Evolutionary conservation across 805 yeast genomes (phyloP).

Genomic region (Lipomyces starkeyi): DNA sequence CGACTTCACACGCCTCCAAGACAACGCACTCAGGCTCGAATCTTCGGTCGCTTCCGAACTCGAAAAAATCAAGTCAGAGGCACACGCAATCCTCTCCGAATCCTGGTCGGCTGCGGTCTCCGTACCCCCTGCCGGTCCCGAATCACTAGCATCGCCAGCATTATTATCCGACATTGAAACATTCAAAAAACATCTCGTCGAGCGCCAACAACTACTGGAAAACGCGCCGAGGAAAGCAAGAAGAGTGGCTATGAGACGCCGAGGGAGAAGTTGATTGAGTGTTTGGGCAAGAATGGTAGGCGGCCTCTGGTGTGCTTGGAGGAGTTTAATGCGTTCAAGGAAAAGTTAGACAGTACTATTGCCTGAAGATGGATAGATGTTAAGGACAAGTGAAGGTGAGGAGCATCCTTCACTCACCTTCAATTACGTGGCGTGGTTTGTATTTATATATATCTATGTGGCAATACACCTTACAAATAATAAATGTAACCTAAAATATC

Average conservation of each 20-base stretch:
- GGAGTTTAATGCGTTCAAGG: slow-evolving; percentile 72
- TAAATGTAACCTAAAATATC: not conserved
- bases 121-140: slow-evolving; percentile 13
- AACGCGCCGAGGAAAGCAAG: slow-evolving; percentile 48
- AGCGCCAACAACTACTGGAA: slow-evolving; percentile 42
- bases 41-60: slow-evolving; percentile 46
- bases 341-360: slow-evolving; percentile 51
- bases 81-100: slow-evolving; percentile 40
- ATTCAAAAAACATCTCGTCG: slow-evolving; percentile 31
- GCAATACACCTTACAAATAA: not conserved
- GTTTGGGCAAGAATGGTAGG: slow-evolving; percentile 63
- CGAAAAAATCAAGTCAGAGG: slow-evolving; percentile 43
- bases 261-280: slow-evolving; percentile 58
- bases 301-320: slow-evolving; percentile 83
- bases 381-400: not conserved
- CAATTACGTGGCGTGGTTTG: not conserved
- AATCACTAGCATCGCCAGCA: slow-evolving; percentile 34
- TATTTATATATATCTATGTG: slow-evolving; percentile 1
- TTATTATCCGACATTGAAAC: slow-evolving; percentile 27
- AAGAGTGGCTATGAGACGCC: slow-evolving; percentile 23
- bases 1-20: slow-evolving; percentile 48
- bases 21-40: slow-evolving; percentile 46
- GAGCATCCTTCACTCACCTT: not conserved
- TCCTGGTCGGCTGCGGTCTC: slow-evolving; percentile 26
- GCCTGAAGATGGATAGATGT: not conserved